Evolutionary conservation across 177 flowering plant species (phyloP).

Genomic region (Tripterygium wilfordii): DNA sequence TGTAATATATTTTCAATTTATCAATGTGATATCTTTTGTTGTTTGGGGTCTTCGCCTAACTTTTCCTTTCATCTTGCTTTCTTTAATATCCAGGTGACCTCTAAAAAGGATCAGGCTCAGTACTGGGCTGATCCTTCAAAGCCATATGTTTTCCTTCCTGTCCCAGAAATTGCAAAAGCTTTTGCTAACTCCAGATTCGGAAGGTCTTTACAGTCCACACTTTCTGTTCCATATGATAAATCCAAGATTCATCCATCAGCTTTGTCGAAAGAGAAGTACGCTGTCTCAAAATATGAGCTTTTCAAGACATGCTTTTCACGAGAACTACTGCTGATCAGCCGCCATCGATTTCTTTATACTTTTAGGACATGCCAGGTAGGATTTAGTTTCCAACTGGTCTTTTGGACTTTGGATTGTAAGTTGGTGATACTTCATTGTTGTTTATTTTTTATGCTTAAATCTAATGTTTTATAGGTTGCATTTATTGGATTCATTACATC

Average conservation of each 20-base stretch:
- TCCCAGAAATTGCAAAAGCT: constrained; percentile 60
- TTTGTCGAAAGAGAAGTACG: constrained; percentile 45
- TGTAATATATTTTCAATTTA: no score
- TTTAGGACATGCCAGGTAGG: constrained; percentile 85
- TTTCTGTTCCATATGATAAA: constrained; percentile 51
- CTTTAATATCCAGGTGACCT: constrained; percentile 67
- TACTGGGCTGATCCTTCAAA: constrained; percentile 79
- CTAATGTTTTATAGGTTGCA: constrained; percentile 54
- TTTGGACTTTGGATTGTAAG: neutral
- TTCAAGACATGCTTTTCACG: constrained; percentile 58
- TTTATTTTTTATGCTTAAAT: neutral
- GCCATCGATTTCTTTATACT: constrained; percentile 72
- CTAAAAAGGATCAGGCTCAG: constrained; percentile 86
- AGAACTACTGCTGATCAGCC: constrained; percentile 53
- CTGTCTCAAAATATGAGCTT: constrained; percentile 49
- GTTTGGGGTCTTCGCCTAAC: constrained; percentile 4
- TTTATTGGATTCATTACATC: constrained; percentile 73
- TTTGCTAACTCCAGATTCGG: constrained; percentile 57
- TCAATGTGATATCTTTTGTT: no score
- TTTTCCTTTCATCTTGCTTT: no score
- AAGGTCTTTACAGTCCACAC: constrained; percentile 26
- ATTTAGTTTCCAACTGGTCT: neutral
- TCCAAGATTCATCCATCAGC: constrained; percentile 47
- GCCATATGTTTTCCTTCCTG: constrained; percentile 60
- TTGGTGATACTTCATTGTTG: neutral